phyloP scores from a whole-genome alignment of 1,139 yeast genomes.

The Blastobotrys illinoisensis region DNA sequence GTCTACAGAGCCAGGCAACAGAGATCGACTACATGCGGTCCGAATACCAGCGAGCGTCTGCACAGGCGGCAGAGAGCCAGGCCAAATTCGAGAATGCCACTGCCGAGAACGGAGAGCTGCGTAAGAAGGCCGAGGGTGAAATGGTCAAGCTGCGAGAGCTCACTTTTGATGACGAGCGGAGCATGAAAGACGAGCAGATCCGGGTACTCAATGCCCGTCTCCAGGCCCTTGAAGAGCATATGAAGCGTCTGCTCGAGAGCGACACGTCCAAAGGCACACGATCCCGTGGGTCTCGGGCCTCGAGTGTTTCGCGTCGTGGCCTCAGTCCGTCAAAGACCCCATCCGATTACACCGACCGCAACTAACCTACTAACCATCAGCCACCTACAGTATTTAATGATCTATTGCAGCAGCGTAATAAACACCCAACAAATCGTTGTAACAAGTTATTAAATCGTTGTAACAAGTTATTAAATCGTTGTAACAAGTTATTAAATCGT shows the following conservation, averaged over 20 bases:
- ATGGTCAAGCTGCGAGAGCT: constrained; percentile 23
- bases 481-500: too few species aligned
- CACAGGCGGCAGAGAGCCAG: constrained; percentile 50
- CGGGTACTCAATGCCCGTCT: constrained; percentile 26
- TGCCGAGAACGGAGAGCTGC: constrained; percentile 31
- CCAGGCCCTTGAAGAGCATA: constrained; percentile 31
- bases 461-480: too few species aligned
- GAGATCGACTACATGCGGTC: constrained; percentile 63
- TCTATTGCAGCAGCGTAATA: too few species aligned
- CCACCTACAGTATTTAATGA: too few species aligned
- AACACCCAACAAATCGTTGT: too few species aligned
- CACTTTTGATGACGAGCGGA: constrained; percentile 29
- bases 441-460: too few species aligned
- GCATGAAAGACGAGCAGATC: constrained; percentile 27
- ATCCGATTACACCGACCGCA: not conserved
- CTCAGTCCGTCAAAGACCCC: constrained; percentile 7
- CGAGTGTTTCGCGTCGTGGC: constrained; percentile 5
- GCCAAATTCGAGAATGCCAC: constrained; percentile 38
- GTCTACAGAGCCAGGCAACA: constrained; percentile 37
- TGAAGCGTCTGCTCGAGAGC: constrained; percentile 30
- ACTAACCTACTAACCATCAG: not conserved
- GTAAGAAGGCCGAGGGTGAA: constrained; percentile 32
- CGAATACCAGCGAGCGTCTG: constrained; percentile 58
- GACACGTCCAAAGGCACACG: constrained; percentile 28
- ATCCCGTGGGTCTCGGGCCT: constrained; percentile 30